A percentile compares a stretch with the other conserved stretches of the same genome.
These are phyloP conservation scores for Aureobasidium sp. DNA, from an alignment of 2,329 filamentous ascomycete species.

Conservation along the genomic window DNA sequence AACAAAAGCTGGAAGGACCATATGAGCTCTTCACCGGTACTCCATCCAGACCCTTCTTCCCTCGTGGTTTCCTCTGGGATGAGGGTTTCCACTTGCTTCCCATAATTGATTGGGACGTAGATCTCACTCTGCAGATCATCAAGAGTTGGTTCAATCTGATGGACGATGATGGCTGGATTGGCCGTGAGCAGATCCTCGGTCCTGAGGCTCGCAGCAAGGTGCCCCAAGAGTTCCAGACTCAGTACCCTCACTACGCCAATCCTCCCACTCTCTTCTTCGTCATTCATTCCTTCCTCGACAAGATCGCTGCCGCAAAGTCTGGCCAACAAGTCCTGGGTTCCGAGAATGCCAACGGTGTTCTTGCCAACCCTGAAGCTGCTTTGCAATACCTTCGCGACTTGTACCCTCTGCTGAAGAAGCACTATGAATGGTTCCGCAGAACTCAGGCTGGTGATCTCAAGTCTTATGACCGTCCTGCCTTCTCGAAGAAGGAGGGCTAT, in stretches of 20 bases:
- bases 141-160: constrained; percentile 95
- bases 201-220: constrained; percentile 91
- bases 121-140: constrained; percentile 77
- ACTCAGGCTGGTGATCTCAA: constrained; percentile 88
- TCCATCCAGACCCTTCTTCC: constrained; percentile 92
- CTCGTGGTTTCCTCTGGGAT: constrained; percentile 93
- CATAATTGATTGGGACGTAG: constrained; percentile 88
- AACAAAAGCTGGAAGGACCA: constrained; percentile 67
- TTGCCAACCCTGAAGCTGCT: constrained; percentile 59
- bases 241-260: constrained; percentile 97
- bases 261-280: constrained; percentile 91
- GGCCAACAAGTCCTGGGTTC: constrained; percentile 25
- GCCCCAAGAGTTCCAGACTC: constrained; percentile 81
- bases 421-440: constrained; percentile 91
- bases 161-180: constrained; percentile 97
- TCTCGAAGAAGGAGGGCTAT: constrained; percentile 84
- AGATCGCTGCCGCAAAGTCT: constrained; percentile 25
- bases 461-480: constrained; percentile 81
- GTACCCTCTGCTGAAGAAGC: constrained; percentile 78
- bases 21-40: constrained; percentile 86
- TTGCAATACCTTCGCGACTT: constrained; percentile 64
- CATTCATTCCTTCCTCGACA: constrained; percentile 74
- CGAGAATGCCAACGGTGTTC: constrained; percentile 35
- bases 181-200: constrained; percentile 89
- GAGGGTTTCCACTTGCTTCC: constrained; percentile 93